These are phyloP conservation scores for Clavispora santaluciae DNA, from an alignment of 805 yeast genomes.

Conservation along the genomic window DNA sequence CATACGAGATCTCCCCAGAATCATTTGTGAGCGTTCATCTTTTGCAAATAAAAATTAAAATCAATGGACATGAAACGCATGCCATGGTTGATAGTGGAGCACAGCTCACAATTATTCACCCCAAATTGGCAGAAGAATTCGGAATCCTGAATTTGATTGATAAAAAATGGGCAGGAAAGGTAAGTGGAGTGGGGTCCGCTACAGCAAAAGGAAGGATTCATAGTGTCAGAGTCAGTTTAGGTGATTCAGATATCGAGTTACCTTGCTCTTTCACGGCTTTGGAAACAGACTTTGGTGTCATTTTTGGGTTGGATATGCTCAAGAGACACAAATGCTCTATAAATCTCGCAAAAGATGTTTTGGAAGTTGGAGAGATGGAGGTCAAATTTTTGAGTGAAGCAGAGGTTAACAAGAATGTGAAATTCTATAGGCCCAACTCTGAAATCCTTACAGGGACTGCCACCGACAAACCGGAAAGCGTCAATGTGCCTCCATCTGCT, in stretches of 20 bases:
- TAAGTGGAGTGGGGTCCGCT: slow-evolving; percentile 85
- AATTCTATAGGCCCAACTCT: slow-evolving; percentile 2
- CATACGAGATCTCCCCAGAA: slow-evolving; percentile 87
- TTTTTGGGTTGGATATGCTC: slow-evolving; percentile 88
- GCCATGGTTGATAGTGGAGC: slow-evolving; percentile 98
- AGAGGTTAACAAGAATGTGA: slow-evolving; percentile 47
- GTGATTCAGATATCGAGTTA: slow-evolving; percentile 37
- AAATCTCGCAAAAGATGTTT: slow-evolving; percentile 61
- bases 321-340: slow-evolving; percentile 80
- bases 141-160: slow-evolving; percentile 73
- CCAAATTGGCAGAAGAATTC: slow-evolving; percentile 67
- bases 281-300: slow-evolving; percentile 66
- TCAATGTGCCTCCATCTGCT: slow-evolving; percentile 2
- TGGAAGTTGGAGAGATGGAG: slow-evolving; percentile 68
- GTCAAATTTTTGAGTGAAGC: slow-evolving; percentile 68
- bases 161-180: slow-evolving; percentile 72
- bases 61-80: slow-evolving; percentile 75
- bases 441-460: no score
- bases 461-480: slow-evolving; percentile 8
- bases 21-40: slow-evolving; percentile 76
- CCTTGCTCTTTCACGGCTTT: slow-evolving; percentile 43
- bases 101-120: slow-evolving; percentile 78
- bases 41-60: slow-evolving; percentile 74
- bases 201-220: slow-evolving; percentile 81
- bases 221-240: slow-evolving; percentile 80